Evolutionary conservation across 2,329 filamentous ascomycete species (phyloP).

Genomic region (Acephala macrosclerotiorum): DNA sequence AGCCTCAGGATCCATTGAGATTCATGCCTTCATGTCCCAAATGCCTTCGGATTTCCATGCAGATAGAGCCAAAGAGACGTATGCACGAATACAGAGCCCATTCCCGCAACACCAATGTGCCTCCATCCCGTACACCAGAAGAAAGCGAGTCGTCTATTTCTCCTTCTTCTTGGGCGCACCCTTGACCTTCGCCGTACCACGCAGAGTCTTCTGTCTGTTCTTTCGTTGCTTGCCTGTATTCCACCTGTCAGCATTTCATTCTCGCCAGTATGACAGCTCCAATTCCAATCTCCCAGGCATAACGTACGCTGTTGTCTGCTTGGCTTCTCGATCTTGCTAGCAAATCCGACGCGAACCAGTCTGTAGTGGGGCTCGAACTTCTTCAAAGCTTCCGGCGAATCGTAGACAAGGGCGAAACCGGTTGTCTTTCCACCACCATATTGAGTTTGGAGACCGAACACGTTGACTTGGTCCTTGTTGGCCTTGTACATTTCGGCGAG

Average conservation of each 20-base stretch:
- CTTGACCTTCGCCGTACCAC: conserved; percentile 98
- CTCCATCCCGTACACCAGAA: conserved; percentile 23
- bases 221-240: conserved; percentile 99
- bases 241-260: conserved; percentile 34
- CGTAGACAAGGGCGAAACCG: conserved; percentile 98
- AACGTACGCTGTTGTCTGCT: conserved; percentile 98
- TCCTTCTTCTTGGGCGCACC: conserved; percentile 94
- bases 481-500: conserved; percentile 97
- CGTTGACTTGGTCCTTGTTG: conserved; percentile 95
- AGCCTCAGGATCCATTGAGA: conserved; percentile 36
- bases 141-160: conserved; percentile 66
- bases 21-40: conserved; percentile 37
- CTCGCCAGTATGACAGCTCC: conserved; percentile 5
- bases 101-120: conserved; percentile 33
- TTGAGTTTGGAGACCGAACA: conserved; percentile 98
- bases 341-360: conserved; percentile 90
- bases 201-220: conserved; percentile 99
- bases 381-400: conserved; percentile 98
- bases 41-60: conserved; percentile 36
- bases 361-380: conserved; percentile 99
- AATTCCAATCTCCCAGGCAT: conserved; percentile 21
- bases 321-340: conserved; percentile 95
- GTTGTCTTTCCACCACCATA: conserved; percentile 99
- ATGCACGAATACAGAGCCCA: conserved; percentile 40
- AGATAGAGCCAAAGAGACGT: conserved; percentile 38